Conservation (phyloP, 805 yeast species). For the Kockiozyma suomiensis region DNA sequence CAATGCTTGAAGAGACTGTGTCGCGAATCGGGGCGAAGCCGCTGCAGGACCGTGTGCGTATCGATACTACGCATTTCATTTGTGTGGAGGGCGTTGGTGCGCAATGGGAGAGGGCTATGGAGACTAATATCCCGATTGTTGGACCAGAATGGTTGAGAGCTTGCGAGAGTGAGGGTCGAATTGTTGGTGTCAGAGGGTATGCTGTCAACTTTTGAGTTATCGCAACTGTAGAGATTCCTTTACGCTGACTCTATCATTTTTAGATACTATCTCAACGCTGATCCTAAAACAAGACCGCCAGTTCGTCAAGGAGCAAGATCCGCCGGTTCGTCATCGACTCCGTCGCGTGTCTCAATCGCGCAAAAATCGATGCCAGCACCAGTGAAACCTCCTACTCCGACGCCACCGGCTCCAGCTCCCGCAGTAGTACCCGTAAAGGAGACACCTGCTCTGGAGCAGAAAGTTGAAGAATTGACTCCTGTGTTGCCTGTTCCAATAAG, state of each 20-base stretch:
- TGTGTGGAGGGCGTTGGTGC: constrained; percentile 70
- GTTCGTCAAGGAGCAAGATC: constrained; percentile 3
- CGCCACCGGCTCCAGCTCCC: background rate
- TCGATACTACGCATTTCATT: constrained; percentile 95
- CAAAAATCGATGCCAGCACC: background rate
- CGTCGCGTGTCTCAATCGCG: background rate
- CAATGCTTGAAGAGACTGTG: constrained; percentile 66
- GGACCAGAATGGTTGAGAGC: constrained; percentile 97
- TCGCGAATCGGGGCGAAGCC: constrained; percentile 80
- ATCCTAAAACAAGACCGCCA: constrained; percentile 40
- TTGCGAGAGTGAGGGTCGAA: constrained; percentile 82
- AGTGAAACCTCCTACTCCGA: background rate
- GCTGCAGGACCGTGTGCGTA: constrained; percentile 67
- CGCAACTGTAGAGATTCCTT: no score
- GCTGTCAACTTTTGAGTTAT: no score
- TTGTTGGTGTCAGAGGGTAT: constrained; percentile 90
- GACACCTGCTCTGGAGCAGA: background rate
- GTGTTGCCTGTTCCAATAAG: background rate
- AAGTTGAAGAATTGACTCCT: background rate
- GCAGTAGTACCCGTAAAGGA: background rate
- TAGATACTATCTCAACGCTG: constrained; percentile 47
- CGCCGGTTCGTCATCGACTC: background rate
- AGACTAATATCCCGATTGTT: constrained; percentile 86
- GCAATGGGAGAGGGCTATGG: constrained; percentile 77
- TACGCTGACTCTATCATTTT: background rate